Evolutionary conservation across 2,329 filamentous ascomycete genomes (phyloP).

Genomic region (Calonectria multiphialidica): DNA sequence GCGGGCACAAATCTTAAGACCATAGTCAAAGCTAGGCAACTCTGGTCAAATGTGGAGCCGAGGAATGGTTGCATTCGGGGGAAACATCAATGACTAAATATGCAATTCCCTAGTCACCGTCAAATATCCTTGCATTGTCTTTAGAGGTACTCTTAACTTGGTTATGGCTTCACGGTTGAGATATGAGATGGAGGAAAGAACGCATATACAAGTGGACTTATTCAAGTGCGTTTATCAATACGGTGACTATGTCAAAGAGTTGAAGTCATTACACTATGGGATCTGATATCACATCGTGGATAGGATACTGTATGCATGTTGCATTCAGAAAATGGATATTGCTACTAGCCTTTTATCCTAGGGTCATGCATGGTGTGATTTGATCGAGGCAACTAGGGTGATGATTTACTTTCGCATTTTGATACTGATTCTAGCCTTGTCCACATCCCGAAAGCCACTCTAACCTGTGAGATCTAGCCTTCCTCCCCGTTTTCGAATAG

Average conservation of each 20-base stretch:
- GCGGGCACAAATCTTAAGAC: neutral
- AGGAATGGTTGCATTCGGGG: neutral
- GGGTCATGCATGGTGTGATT: neutral
- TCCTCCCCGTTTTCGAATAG: too few species aligned
- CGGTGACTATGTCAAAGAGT: too few species aligned
- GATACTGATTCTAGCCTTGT: neutral
- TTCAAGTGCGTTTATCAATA: too few species aligned
- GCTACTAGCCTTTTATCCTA: too few species aligned
- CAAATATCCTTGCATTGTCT: neutral
- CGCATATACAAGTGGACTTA: too few species aligned
- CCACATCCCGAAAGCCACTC: slow-evolving; percentile 1
- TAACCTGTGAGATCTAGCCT: too few species aligned
- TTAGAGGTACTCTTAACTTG: neutral
- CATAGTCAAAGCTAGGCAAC: neutral
- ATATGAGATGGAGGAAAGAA: too few species aligned
- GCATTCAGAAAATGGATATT: too few species aligned
- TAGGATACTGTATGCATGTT: too few species aligned
- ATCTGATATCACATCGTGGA: too few species aligned
- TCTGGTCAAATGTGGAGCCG: slow-evolving; percentile 1
- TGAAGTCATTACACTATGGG: too few species aligned
- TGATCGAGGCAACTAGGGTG: neutral
- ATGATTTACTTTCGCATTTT: neutral
- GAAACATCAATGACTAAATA: neutral
- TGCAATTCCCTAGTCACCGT: neutral
- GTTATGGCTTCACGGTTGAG: too few species aligned